Evolutionary conservation across 306 rosid species (phyloP).

Genomic region (Parietaria judaica): DNA sequence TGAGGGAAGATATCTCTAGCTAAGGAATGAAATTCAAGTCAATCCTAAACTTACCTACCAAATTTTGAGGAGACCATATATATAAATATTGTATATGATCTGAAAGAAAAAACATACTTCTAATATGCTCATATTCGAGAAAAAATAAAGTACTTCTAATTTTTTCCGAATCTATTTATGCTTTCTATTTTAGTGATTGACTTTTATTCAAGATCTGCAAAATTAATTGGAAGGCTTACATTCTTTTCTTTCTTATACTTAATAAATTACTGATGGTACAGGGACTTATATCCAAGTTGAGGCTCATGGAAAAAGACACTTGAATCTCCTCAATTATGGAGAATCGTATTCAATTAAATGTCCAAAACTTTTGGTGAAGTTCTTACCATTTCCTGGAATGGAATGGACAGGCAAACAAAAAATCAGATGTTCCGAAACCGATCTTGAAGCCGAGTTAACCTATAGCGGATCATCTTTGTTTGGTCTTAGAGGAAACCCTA

Average conservation of each 20-base stretch:
- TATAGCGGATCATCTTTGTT: slow-evolving; percentile 42
- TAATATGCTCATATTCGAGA: too few relatives aligned
- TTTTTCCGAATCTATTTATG: too few relatives aligned
- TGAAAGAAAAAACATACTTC: too few relatives aligned
- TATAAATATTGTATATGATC: too few relatives aligned
- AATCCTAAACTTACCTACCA: not conserved
- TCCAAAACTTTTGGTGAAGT: slow-evolving; percentile 49
- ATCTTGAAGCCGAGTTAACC: slow-evolving; percentile 58
- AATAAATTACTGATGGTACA: slow-evolving; percentile 8
- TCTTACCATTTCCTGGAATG: slow-evolving; percentile 54
- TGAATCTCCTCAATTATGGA: slow-evolving; percentile 67
- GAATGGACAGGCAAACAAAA: slow-evolving; percentile 60
- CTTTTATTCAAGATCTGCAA: too few relatives aligned
- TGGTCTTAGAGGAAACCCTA: slow-evolving; percentile 46
- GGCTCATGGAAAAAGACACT: slow-evolving; percentile 51
- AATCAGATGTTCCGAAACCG: slow-evolving; percentile 51
- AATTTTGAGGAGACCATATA: not conserved
- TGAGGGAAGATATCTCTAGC: not conserved
- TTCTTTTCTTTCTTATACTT: not conserved
- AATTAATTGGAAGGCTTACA: too few relatives aligned
- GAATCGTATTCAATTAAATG: slow-evolving; percentile 70
- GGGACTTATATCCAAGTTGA: slow-evolving; percentile 69
- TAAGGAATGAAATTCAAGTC: not conserved
- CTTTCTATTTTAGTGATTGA: too few relatives aligned
- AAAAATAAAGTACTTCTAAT: too few relatives aligned